A percentile compares a stretch with the other conserved stretches of the same genome.
Conservation (phyloP, 257 asterid species). For the Solanum virginianum region DNA sequence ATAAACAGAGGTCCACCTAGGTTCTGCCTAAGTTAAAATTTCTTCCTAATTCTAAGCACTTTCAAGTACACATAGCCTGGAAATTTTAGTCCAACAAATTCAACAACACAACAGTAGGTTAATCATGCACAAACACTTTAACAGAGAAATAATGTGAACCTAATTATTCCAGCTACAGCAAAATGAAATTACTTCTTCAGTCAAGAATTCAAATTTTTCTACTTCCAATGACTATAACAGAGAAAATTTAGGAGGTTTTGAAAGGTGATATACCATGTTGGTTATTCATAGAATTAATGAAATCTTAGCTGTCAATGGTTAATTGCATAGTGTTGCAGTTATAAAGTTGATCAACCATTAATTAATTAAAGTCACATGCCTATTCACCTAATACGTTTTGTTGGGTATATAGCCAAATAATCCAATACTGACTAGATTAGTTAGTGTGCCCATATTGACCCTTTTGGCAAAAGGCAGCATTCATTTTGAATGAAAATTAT, state of each 20-base stretch:
- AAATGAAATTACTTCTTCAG: background rate
- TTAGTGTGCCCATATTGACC: background rate
- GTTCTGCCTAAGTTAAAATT: background rate
- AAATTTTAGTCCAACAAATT: background rate
- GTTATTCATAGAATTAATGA: background rate
- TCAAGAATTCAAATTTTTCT: background rate
- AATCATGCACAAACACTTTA: background rate
- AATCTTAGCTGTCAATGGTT: background rate
- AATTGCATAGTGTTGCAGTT: background rate
- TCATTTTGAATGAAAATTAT: background rate
- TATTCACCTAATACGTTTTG: background rate
- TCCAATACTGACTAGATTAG: background rate
- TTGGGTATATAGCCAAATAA: background rate
- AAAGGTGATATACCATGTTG: background rate
- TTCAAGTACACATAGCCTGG: background rate
- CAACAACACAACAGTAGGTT: background rate
- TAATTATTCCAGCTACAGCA: background rate
- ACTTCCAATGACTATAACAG: background rate
- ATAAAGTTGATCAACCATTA: background rate
- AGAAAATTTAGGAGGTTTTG: no score
- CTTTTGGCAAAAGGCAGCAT: background rate
- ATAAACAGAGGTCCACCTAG: background rate
- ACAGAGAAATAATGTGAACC: background rate
- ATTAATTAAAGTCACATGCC: background rate
- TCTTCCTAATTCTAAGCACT: background rate